Conservation (phyloP, 768 basidiomycete species). For the Agrocybe chaxingu region DNA sequence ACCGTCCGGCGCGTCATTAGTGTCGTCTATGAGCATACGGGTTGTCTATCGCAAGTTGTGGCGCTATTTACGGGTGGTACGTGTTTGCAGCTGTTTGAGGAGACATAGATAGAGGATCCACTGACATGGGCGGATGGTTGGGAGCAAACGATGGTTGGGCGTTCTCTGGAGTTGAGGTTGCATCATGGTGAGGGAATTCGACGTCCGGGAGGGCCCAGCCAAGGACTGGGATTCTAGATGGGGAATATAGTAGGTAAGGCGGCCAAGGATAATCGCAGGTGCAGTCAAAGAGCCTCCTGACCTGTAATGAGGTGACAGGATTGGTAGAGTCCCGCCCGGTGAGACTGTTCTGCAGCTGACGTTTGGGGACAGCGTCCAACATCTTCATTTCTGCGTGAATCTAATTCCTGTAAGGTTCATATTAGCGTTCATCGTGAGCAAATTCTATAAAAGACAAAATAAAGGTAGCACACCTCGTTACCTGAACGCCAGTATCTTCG, state of each 20-base stretch:
- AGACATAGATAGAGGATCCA: too few relatives aligned
- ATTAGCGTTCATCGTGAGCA: background rate
- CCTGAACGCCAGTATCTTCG: conserved; percentile 27
- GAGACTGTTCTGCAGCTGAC: background rate
- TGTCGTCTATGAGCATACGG: too few relatives aligned
- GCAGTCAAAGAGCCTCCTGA: too few relatives aligned
- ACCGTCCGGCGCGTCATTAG: too few relatives aligned
- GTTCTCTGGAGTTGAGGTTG: too few relatives aligned
- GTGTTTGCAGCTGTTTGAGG: too few relatives aligned
- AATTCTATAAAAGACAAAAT: background rate
- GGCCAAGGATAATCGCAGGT: background rate
- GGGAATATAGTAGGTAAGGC: too few relatives aligned
- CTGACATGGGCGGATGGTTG: too few relatives aligned
- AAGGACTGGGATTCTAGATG: background rate
- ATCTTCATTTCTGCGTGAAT: conserved; percentile 11
- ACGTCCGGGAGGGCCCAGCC: background rate
- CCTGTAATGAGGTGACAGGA: background rate
- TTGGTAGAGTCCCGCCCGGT: background rate
- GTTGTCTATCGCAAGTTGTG: too few relatives aligned
- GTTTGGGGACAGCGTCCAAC: conserved; percentile 8
- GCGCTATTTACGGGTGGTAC: too few relatives aligned
- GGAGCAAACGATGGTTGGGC: too few relatives aligned
- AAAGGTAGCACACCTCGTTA: conserved; percentile 18
- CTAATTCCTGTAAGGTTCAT: conserved; percentile 7
- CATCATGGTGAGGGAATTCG: background rate